Base-by-base conservation (phyloP, 176 grass and related monocot genomes). In the Bromus sterilis region DNA sequence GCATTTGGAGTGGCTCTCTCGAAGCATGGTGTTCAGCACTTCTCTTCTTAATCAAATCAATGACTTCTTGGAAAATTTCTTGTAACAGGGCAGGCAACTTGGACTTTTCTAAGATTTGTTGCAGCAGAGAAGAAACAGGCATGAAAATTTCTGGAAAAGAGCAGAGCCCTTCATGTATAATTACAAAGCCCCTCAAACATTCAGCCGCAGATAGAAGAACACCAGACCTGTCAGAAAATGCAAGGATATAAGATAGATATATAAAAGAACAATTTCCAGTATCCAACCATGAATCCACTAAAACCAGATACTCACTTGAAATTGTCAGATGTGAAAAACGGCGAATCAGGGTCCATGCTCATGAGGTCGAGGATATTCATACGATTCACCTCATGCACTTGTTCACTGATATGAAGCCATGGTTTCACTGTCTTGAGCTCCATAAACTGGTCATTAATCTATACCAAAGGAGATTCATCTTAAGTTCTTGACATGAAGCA, bases 61-160 rank as follows among this genome's bases (percentile, higher is more conserved):
- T 80, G 57, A 94, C 75, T 74, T 95, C 84, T 88, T 85, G 84
- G 55, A 93, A 87, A 80, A 91, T 91, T 63, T 75, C 79, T 76
- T 4, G 40, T 73, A 98, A 57, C 61, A 49, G 53, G 31, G 9
- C 29, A 59, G 88, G 84, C 40, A 93, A 57, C 34, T 88, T 31
- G 18, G 79, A 55, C 42, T 86, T 91, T 34, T 98, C 86, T 29
- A 93, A 55, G 79, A 91, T 69, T 89, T 88, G 76, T 75, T 82
- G 69, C 81, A 94, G 60, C 62, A 94, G 56, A 56, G 74, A 76
- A 35, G 86, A 87, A 78, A 98, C 78, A 58, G 88, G 92, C 70
- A 91, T 80, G 82, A 98, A 94, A 64, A 93, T 98, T 90, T 94
- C 92, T 63, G 92, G 86, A 46, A 98, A 95, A 18, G 95, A 90